Conservation (phyloP, 1,139 yeast species). For the Groenewaldozyma sp. region DNA sequence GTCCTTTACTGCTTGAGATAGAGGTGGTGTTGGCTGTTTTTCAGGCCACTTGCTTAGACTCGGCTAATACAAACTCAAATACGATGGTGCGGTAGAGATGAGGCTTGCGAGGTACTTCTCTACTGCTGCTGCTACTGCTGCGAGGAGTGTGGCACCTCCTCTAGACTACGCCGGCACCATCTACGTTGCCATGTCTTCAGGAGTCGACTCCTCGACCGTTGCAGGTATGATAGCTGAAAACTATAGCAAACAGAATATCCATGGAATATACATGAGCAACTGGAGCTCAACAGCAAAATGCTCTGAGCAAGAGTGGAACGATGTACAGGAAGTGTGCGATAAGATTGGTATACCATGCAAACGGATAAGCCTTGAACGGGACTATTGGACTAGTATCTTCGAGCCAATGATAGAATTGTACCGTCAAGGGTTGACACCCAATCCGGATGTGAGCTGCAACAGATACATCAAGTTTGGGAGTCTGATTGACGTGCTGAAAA, state of each 20-base stretch:
- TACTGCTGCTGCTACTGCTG: too few species aligned
- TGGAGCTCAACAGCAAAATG: conserved; percentile 71
- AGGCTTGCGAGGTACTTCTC: too few species aligned
- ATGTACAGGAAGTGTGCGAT: conserved; percentile 57
- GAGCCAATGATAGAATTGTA: conserved; percentile 81
- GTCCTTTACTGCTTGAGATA: too few species aligned
- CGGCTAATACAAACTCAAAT: too few species aligned
- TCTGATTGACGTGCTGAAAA: conserved; percentile 45
- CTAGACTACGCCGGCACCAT: conserved; percentile 27
- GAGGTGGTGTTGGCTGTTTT: too few species aligned
- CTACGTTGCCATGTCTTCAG: conserved; percentile 89
- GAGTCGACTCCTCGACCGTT: conserved; percentile 89
- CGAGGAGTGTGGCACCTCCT: too few species aligned
- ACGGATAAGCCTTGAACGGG: conserved; percentile 75
- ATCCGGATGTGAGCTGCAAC: conserved; percentile 90
- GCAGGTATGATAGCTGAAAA: conserved; percentile 59
- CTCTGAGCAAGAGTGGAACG: conserved; percentile 82
- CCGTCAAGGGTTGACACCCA: conserved; percentile 72
- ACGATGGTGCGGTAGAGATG: too few species aligned
- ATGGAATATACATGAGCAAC: conserved; percentile 87
- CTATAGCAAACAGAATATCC: conserved; percentile 40
- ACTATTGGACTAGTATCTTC: conserved; percentile 88
- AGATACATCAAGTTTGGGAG: conserved; percentile 78
- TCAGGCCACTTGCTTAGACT: too few species aligned
- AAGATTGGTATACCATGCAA: conserved; percentile 59